Conservation (phyloP, 768 basidiomycete genomes). For the Psilocybe sp. region DNA sequence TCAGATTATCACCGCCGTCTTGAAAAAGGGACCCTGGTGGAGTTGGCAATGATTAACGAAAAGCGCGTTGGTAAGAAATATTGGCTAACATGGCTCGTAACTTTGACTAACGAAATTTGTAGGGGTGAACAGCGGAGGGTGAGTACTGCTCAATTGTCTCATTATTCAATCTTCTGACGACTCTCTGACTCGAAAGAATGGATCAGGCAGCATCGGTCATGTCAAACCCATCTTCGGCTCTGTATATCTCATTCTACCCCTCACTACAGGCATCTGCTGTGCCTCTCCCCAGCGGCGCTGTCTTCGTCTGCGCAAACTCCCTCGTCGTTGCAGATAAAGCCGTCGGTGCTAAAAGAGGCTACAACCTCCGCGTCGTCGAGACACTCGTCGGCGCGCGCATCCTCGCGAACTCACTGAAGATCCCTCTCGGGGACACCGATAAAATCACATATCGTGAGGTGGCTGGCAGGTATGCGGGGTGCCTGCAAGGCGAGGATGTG, state of each 20-base stretch:
- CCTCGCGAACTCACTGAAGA: slow-evolving; percentile 56
- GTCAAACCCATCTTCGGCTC: slow-evolving; percentile 62
- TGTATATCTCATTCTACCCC: slow-evolving; percentile 84
- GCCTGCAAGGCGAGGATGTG: slow-evolving; percentile 43
- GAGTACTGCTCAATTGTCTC: slow-evolving; percentile 16
- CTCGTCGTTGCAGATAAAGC: slow-evolving; percentile 81
- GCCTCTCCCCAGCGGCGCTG: slow-evolving; percentile 52
- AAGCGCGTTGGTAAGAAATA: slow-evolving; percentile 62
- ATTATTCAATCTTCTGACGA: slow-evolving; percentile 4
- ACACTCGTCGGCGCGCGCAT: slow-evolving; percentile 78
- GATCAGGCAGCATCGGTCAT: slow-evolving; percentile 91
- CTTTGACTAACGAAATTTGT: background rate
- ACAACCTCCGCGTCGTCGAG: slow-evolving; percentile 93
- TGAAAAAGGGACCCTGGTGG: slow-evolving; percentile 70
- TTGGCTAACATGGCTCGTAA: background rate
- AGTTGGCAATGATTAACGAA: slow-evolving; percentile 82
- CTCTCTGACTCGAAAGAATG: slow-evolving; percentile 49
- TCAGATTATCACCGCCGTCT: slow-evolving; percentile 25
- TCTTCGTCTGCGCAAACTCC: slow-evolving; percentile 81
- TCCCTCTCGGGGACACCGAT: slow-evolving; percentile 40
- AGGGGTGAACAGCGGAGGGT: slow-evolving; percentile 81
- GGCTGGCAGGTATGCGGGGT: slow-evolving; percentile 52
- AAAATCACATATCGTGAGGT: slow-evolving; percentile 68
- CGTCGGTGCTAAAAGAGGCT: slow-evolving; percentile 68
- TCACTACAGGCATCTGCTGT: slow-evolving; percentile 63